A percentile compares a stretch with the other conserved stretches of the same genome.
Conservation (phyloP, 1,139 yeast genomes). For the Pichia sp. region DNA sequence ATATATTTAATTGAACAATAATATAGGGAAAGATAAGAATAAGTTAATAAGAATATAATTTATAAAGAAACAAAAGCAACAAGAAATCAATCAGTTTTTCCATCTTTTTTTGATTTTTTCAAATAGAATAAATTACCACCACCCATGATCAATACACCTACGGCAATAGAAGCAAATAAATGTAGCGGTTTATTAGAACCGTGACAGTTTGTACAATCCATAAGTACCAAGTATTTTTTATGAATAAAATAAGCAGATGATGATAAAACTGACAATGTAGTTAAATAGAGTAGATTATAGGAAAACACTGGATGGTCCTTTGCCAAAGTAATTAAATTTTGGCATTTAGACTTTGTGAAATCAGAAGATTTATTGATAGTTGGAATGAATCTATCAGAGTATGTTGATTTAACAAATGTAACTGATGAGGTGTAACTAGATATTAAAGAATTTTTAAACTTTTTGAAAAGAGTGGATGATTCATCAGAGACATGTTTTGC, state of each 20-base stretch:
- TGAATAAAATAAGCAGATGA: constrained; percentile 9
- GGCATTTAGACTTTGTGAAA: constrained; percentile 1
- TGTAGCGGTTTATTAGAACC: constrained; percentile 2
- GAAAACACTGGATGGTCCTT: constrained; percentile 8
- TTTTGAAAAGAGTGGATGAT: not conserved
- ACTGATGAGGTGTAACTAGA: not conserved
- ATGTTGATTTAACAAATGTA: not conserved
- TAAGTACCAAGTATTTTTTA: constrained; percentile 1
- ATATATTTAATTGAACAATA: too few relatives aligned
- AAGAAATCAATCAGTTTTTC: not conserved
- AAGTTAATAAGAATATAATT: not conserved
- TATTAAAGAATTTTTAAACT: not conserved
- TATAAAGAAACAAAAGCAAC: not conserved
- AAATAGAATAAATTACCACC: constrained; percentile 14
- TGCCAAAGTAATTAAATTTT: not conserved
- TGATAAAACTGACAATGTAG: constrained; percentile 3
- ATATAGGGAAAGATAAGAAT: too few relatives aligned
- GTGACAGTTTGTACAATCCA: constrained; percentile 7
- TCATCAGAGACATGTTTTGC: too few relatives aligned
- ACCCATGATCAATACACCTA: constrained; percentile 9
- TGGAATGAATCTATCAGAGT: not conserved
- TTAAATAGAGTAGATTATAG: constrained; percentile 10
- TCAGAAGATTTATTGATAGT: constrained; percentile 1
- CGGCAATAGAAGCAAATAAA: constrained; percentile 6
- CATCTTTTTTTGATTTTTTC: constrained; percentile 6